Percentiles rank a stretch among this genome's conserved stretches.
phyloP scores from a whole-genome alignment of 2,329 filamentous ascomycete species.

The Xylaria sp. region DNA sequence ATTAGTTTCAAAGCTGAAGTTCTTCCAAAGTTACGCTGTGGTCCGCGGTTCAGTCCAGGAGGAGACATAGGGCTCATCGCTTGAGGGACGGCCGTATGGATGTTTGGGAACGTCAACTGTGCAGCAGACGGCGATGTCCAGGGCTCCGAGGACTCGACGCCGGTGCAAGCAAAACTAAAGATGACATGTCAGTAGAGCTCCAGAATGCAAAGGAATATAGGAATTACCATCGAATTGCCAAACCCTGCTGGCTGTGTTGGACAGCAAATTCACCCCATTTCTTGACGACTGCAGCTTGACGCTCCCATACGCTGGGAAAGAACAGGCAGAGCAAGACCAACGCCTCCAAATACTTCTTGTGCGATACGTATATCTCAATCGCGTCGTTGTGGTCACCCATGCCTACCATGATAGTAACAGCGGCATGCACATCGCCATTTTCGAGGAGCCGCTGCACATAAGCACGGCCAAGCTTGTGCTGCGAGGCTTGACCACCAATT shows the following conservation, averaged over 20 bases:
- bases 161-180: constrained; percentile 76
- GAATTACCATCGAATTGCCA: constrained; percentile 74
- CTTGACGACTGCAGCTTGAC: constrained; percentile 78
- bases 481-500: constrained; percentile 70
- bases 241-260: constrained; percentile 76
- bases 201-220: background rate
- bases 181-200: constrained; percentile 14
- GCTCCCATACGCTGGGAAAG: constrained; percentile 82
- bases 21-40: constrained; percentile 64
- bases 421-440: constrained; percentile 83
- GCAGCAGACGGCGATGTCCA: constrained; percentile 80
- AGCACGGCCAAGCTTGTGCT: constrained; percentile 83
- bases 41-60: constrained; percentile 55
- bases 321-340: constrained; percentile 79
- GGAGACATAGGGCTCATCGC: constrained; percentile 69
- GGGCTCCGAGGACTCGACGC: constrained; percentile 74
- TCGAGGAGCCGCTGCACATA: constrained; percentile 89
- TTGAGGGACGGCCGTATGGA: constrained; percentile 53
- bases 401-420: constrained; percentile 86
- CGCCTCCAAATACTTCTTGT: constrained; percentile 88
- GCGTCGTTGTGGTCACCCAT: constrained; percentile 91
- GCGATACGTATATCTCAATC: constrained; percentile 91
- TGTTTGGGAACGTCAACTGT: constrained; percentile 52
- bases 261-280: constrained; percentile 95
- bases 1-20: constrained; percentile 84